A percentile compares a stretch with the other conserved stretches of the same genome.
Evolutionary conservation across 495 filamentous ascomycete species (phyloP).

Genomic region (Penicillium parvum): DNA sequence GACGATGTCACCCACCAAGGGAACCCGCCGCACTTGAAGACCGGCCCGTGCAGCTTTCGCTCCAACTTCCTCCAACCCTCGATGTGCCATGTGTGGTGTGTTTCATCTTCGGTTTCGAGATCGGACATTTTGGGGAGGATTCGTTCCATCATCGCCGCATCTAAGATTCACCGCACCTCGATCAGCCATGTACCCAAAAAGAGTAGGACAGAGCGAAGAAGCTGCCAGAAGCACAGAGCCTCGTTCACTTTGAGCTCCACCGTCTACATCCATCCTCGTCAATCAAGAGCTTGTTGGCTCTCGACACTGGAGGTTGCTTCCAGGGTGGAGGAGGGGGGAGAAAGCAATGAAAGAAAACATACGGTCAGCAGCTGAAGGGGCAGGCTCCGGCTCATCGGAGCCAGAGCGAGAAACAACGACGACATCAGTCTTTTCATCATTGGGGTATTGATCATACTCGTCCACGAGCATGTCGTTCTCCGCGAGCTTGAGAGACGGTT

Average conservation of each 20-base stretch:
- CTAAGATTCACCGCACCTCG: constrained; percentile 40
- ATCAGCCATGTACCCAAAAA: constrained; percentile 16
- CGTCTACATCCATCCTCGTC: not conserved
- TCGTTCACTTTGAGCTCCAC: not conserved
- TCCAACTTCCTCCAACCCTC: constrained; percentile 68
- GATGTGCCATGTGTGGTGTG: constrained; percentile 78
- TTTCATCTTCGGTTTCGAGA: constrained; percentile 67
- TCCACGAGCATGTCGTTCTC: constrained; percentile 67
- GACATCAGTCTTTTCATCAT: constrained; percentile 80
- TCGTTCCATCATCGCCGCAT: constrained; percentile 75
- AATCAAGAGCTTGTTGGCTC: not conserved
- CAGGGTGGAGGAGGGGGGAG: constrained; percentile 5
- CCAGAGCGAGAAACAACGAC: constrained; percentile 76
- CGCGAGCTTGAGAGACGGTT: constrained; percentile 33
- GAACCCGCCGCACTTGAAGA: constrained; percentile 79
- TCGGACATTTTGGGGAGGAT: constrained; percentile 70
- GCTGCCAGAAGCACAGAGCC: not conserved
- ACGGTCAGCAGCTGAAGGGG: constrained; percentile 69
- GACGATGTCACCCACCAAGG: constrained; percentile 64
- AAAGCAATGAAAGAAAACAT: constrained; percentile 30
- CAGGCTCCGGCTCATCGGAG: constrained; percentile 48
- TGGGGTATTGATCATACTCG: constrained; percentile 63
- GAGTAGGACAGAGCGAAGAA: not conserved
- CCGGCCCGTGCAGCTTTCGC: constrained; percentile 79
- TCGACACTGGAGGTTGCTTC: not conserved